Evolutionary conservation across 2,329 filamentous ascomycete genomes (phyloP), one percentile per base, ranked within the genome.

Genomic region (Diaporthe ampelina): DNA sequence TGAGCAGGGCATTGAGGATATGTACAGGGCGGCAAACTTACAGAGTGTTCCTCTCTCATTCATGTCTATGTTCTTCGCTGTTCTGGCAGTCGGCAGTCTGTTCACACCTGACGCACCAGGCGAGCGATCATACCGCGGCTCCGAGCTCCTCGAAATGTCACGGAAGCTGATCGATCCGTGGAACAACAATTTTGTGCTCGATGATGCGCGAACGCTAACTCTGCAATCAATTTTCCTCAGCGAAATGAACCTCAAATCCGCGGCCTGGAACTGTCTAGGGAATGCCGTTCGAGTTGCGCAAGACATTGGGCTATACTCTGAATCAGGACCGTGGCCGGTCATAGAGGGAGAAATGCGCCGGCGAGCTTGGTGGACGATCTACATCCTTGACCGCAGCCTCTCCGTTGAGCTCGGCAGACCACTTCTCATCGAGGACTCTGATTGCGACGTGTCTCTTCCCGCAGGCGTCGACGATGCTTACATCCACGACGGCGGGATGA

Each of bases 321-420:
- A 97, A 79, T 90, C 91, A 1, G 93, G 92, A 0, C 88, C 92
- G 0, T 95, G 93, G 88, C 89, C 93, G 2, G 88, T 91, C 1
- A 86, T 97, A 19, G 95, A 98, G 79, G 90, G 90, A 15, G 96
- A 98, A 83, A 95, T 96, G 91, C 91, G 95, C 72, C 91, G 94
- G 75, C 89, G 95, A 72, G 91, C 97, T 3, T 99, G 96, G 96
- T 99, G 97, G 95, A 91, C 94, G 19, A 91, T 98, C 73, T 98
- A 98, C 83, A 91, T 95, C 58, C 91, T 95, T 85, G 97, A 99
- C 84, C 91, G 95, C 76, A 89, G 94, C 35, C 85, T 97, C 67
- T 92, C 95, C 0, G 86, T 97, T 17, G 95, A 98, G 81, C 88
- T 95, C 45, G 94, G 94, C 11, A 91, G 93, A 68, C 95, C 96